Evolutionary conservation across 176 grass and related monocot genomes (phyloP).

Genomic region (Musa schizocarpa): DNA sequence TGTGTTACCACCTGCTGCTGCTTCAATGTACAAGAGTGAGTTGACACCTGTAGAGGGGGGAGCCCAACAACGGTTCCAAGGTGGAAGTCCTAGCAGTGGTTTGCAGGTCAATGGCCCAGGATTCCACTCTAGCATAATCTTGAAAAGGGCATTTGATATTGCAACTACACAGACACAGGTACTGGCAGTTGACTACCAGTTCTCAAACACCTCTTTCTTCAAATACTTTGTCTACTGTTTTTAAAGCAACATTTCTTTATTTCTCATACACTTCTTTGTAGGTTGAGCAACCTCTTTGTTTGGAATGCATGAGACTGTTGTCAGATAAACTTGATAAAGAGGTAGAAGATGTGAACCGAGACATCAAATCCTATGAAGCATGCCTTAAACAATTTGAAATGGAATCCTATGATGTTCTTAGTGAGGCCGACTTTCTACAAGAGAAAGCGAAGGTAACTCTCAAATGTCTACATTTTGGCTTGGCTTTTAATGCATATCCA

Average conservation of each 20-base stretch:
- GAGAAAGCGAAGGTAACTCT: conserved; percentile 73
- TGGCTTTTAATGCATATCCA: neutral
- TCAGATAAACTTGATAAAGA: conserved; percentile 95
- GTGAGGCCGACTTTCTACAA: conserved; percentile 60
- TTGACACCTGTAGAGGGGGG: conserved; percentile 39
- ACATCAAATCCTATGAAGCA: conserved; percentile 86
- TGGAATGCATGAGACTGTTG: conserved; percentile 89
- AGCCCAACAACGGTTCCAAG: conserved; percentile 22
- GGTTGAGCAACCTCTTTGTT: conserved; percentile 93
- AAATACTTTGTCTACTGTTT: neutral
- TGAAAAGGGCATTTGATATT: conserved; percentile 92
- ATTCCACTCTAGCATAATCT: conserved; percentile 76
- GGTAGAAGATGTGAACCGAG: conserved; percentile 73
- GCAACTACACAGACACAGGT: conserved; percentile 94
- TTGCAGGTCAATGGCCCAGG: conserved; percentile 49
- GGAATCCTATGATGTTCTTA: conserved; percentile 62
- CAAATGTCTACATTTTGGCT: neutral
- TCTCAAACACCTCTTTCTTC: neutral
- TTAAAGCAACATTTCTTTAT: neutral
- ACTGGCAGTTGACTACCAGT: neutral
- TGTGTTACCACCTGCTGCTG: conserved; percentile 75
- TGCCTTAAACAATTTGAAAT: conserved; percentile 58
- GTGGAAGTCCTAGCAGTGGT: conserved; percentile 30
- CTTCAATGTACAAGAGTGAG: conserved; percentile 64
- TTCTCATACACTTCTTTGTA: conserved; percentile 18